Base-by-base conservation (phyloP, 139 green algal genomes). In the Desmodesmus armatus region DNA sequence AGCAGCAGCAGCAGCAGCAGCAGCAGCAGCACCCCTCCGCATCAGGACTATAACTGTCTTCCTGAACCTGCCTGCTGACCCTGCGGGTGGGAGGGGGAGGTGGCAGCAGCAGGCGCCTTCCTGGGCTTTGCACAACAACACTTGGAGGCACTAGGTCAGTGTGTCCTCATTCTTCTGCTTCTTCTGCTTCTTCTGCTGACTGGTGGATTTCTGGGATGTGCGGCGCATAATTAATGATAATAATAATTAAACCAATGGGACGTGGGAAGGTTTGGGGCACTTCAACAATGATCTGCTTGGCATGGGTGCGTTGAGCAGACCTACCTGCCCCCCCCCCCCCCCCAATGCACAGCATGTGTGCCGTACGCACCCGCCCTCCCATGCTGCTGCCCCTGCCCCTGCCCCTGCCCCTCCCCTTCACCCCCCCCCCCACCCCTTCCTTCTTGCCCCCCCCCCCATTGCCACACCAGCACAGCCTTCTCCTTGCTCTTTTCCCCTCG, bases 1-100 rank as follows among this genome's bases (percentile, higher is more conserved):
- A 43, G 66, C 6, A 21, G 3, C 63, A 72, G 66, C 66, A 74
- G 66, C 33, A n/a, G 35, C 66, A 6, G 35, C 66, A 43, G 66
- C 62, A 3, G 62, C 35, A 49, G 35, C 66, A 74, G 79, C 63
- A 41, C 33, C 69, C 51, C 23, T 73, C 31, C 47, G 71, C 55
- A 15, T 91, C 0, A 70, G 85, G 5, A 88, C 81, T 1, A 83
- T 91, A 33, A 88, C 84, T n/a, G 81, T 25, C 41, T 82, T 82
- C 19, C 21, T 82, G 37, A 11, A 82, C 9, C 55, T 82, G 6
- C 76, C 76, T 31, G 3, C 15, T 9, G 76, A 40, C 35, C 21
- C 27, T 4, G 23, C 9, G 5, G 4, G 3, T 88, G 87, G 82
- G 47, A 78, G 29, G 21, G 29, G 0, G 35, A 86, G 25, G 29